Evolutionary conservation across 495 filamentous ascomycete species (phyloP).

Genomic region (Collariella sp.): DNA sequence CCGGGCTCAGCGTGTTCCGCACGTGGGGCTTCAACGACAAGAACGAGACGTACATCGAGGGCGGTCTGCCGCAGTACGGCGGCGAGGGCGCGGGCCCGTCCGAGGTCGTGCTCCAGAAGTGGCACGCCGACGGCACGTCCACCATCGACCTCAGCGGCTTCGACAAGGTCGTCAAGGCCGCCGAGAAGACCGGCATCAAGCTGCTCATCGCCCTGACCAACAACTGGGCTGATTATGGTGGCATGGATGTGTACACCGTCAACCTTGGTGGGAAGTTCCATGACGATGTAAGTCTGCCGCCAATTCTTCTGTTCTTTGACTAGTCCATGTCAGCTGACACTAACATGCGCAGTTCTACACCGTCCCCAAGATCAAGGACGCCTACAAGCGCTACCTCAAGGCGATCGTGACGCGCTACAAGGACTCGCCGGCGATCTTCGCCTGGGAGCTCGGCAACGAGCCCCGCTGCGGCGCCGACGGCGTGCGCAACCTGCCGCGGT

Average conservation of each 20-base stretch:
- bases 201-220: constrained; percentile 48
- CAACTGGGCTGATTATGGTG: constrained; percentile 49
- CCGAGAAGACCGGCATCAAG: constrained; percentile 50
- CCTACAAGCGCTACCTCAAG: constrained; percentile 46
- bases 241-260: constrained; percentile 37
- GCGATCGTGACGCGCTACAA: constrained; percentile 43
- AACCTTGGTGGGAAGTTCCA: constrained; percentile 33
- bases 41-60: constrained; percentile 43
- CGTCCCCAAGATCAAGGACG: constrained; percentile 30
- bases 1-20: constrained; percentile 57
- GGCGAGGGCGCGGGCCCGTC: constrained; percentile 43
- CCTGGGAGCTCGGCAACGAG: constrained; percentile 51
- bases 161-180: constrained; percentile 56
- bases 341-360: constrained; percentile 34
- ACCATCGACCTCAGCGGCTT: constrained; percentile 54
- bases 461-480: constrained; percentile 39
- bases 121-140: constrained; percentile 34
- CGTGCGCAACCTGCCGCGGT: constrained; percentile 34
- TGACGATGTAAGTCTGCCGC: constrained; percentile 29
- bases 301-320: background rate
- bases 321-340: background rate
- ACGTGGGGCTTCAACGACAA: constrained; percentile 56
- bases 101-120: constrained; percentile 42
- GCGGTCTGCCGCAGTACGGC: constrained; percentile 36
- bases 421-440: constrained; percentile 41